phyloP scores from a whole-genome alignment of 2,329 filamentous ascomycete genomes.

The Ceratocystis destructans region DNA sequence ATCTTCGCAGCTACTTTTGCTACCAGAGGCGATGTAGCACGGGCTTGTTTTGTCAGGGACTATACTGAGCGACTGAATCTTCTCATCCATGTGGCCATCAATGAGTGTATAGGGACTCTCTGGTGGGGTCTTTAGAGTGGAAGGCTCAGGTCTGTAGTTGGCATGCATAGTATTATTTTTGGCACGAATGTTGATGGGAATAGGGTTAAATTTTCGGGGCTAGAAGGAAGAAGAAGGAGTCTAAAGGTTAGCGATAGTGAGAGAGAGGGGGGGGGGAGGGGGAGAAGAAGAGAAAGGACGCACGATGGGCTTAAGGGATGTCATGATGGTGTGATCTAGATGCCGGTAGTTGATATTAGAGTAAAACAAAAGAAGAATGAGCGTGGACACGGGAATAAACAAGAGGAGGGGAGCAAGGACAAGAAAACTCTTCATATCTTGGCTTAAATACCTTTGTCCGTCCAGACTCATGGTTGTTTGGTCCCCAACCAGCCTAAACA shows the following conservation, averaged over 20 bases:
- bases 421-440: background rate
- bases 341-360: background rate
- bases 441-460: background rate
- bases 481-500: background rate
- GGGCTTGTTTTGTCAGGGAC: background rate
- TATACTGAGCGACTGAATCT: background rate
- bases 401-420: background rate
- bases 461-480: too few species aligned
- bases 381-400: background rate
- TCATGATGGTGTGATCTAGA: background rate
- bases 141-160: background rate
- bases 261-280: background rate
- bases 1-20: background rate
- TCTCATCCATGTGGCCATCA: background rate
- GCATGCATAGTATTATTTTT: background rate
- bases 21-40: background rate
- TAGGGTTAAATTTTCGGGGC: background rate
- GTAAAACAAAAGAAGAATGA: background rate
- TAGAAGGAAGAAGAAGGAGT: background rate
- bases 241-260: background rate
- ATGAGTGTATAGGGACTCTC: background rate
- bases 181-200: too few species aligned
- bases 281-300: background rate
- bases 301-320: background rate
- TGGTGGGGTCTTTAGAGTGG: background rate